Evolutionary conservation across 2,329 filamentous ascomycete genomes (phyloP).

Genomic region (Cadophora malorum): DNA sequence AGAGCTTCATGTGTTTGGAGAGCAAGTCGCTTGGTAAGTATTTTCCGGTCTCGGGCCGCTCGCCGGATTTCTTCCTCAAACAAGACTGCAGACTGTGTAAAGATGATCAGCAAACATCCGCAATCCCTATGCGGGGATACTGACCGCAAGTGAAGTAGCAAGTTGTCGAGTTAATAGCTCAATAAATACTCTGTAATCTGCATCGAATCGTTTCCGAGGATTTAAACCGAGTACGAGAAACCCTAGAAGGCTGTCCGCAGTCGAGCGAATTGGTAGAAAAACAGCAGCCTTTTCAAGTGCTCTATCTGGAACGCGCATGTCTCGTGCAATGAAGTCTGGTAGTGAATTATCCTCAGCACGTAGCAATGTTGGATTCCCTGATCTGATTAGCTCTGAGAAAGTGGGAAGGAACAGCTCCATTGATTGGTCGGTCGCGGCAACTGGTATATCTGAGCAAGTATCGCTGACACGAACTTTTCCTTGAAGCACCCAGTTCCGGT

Average conservation of each 20-base stretch:
- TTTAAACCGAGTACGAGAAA: conserved; percentile 83
- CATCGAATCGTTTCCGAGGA: conserved; percentile 77
- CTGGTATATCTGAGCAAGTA: conserved; percentile 20
- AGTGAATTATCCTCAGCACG: conserved; percentile 55
- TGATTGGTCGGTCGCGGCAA: conserved; percentile 18
- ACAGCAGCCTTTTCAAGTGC: conserved; percentile 71
- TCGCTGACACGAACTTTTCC: conserved; percentile 32
- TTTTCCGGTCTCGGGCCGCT: conserved; percentile 70
- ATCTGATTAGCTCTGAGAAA: conserved; percentile 32
- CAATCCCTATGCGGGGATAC: conserved; percentile 1
- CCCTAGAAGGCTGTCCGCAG: conserved; percentile 70
- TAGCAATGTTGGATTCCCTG: conserved; percentile 31
- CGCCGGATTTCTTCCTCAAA: conserved; percentile 84
- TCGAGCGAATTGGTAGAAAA: conserved; percentile 72
- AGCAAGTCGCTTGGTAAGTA: conserved; percentile 69
- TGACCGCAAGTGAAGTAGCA: conserved; percentile 73
- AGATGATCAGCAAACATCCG: neutral
- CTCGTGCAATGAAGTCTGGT: conserved; percentile 62
- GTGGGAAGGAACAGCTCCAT: conserved; percentile 29
- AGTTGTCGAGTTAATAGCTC: conserved; percentile 76
- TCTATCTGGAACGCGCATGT: conserved; percentile 67
- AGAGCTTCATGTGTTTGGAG: conserved; percentile 57
- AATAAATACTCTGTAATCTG: conserved; percentile 80
- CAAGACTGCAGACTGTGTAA: conserved; percentile 69
- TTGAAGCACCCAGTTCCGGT: conserved; percentile 36